Evolutionary conservation across 2,329 filamentous ascomycete genomes (phyloP), one percentile per base, ranked within the genome.

Genomic region (Trichoderma sp.): DNA sequence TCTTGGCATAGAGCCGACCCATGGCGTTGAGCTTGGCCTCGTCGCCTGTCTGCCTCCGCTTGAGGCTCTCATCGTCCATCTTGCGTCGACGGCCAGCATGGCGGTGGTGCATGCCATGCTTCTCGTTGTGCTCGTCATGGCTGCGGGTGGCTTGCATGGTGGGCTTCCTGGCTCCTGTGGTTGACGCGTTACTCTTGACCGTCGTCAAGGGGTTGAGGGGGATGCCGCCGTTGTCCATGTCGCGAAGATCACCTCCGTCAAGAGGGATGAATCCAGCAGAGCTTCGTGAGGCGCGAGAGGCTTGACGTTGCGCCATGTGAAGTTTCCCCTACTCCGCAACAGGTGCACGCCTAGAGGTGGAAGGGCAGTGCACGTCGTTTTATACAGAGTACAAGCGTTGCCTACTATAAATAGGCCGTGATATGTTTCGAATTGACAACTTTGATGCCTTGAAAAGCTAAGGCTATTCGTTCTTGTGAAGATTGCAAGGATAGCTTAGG

Each of bases 1-100:
- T 85, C 79, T 87, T 91, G 76, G 86, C 85, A 81, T 93, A 91
- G 43, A 93, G 77, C 73, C 85, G 85, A 58, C 91, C 91, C 84
- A 93, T 88, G 73, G 87, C 87, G 75, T 90, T 93, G 74, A 93
- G 81, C 36, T 85, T 84, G 36, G 87, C 80, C 21, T 88, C 88
- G 2, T 89, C 88, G 71, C 84, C 81, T 9, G 84, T 86, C 72
- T 83, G 83, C 21, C 81, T 79, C 39, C 86, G 83, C 61, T 80
- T 80, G 4, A 82, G 77, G 5, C 77, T 77, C 7, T 81, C 80
- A 28, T 83, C 78, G 57, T 81, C 80, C n/a, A 82, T 78, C 78
- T 84, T 86, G 72, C 87, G 84, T 64, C 88, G 85, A 68, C 89
- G 86, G 57, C 84, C 86, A 74, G 73, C 81, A 71, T 76, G 74